Evolutionary conservation across 163 green algal genomes (phyloP).

Genomic region (Scenedesmus sp.): DNA sequence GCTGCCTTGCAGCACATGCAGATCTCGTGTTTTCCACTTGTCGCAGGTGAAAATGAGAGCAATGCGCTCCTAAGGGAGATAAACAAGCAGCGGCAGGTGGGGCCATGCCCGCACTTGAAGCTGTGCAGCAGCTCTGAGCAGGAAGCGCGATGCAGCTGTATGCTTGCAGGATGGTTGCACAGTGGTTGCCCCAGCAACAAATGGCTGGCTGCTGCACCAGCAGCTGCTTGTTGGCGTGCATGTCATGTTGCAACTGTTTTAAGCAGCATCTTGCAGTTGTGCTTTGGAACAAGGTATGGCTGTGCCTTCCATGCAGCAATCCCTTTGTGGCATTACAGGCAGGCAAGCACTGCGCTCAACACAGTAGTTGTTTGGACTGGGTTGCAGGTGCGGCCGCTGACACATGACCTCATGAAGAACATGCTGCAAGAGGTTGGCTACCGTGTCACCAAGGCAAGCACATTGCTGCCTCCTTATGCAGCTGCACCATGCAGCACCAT

Average conservation of each 20-base stretch:
- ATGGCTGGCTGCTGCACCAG: neutral
- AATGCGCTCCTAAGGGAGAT: conserved; percentile 71
- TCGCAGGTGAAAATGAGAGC: conserved; percentile 66
- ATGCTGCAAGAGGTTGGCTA: conserved; percentile 49
- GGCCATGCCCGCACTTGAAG: neutral
- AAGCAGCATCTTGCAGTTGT: no score
- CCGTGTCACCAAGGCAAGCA: conserved; percentile 44
- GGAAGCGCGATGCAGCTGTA: neutral
- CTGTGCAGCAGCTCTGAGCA: neutral
- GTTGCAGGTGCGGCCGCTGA: conserved; percentile 47
- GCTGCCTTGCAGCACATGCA: neutral
- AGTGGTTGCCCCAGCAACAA: neutral
- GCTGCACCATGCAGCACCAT: neutral
- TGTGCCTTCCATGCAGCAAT: neutral
- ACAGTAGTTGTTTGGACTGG: neutral
- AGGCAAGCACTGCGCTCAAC: neutral
- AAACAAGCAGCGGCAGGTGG: conserved; percentile 59
- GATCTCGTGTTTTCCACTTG: neutral
- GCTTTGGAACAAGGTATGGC: no score
- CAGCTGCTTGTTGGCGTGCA: neutral
- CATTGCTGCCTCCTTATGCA: neutral
- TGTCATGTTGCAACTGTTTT: no score
- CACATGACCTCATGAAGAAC: conserved; percentile 57
- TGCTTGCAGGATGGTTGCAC: neutral
- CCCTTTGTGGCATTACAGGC: neutral